Evolutionary conservation across 108 stramenopile genomes (phyloP).

Genomic region (Stephanodiscus minutulus): DNA sequence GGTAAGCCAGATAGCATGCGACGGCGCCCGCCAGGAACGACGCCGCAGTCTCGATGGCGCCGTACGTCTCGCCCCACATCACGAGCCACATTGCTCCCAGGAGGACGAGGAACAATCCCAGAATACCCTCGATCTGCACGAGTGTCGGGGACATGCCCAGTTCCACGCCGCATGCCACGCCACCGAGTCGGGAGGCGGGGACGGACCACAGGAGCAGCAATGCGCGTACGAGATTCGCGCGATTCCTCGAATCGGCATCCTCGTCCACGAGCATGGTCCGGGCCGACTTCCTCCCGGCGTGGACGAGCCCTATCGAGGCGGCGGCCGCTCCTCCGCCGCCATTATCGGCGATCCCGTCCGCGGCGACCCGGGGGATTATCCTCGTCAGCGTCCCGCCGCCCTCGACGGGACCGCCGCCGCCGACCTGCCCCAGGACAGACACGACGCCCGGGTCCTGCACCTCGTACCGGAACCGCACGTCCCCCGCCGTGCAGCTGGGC

Average conservation of each 20-base stretch:
- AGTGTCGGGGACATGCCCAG: constrained; percentile 20
- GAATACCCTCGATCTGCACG: constrained; percentile 2
- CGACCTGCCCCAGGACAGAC: constrained; percentile 30
- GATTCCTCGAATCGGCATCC: constrained; percentile 24
- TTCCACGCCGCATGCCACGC: constrained; percentile 37
- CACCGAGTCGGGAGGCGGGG: constrained; percentile 28
- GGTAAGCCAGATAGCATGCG: constrained; percentile 8
- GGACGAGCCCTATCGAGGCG: constrained; percentile 43
- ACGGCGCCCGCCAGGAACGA: constrained; percentile 9
- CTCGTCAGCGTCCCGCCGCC: not conserved
- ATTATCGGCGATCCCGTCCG: constrained; percentile 3
- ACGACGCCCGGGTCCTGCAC: constrained; percentile 35
- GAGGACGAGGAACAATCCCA: constrained; percentile 17
- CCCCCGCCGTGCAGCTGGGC: constrained; percentile 37
- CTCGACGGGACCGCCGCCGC: not conserved
- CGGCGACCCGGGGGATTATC: not conserved
- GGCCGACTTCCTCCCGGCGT: constrained; percentile 35
- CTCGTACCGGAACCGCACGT: constrained; percentile 30
- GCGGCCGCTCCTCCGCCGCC: not conserved
- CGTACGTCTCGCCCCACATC: constrained; percentile 19
- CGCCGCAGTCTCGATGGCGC: not conserved
- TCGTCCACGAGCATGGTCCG: constrained; percentile 35
- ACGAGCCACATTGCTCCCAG: constrained; percentile 22
- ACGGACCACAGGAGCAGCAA: constrained; percentile 23
- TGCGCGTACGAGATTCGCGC: constrained; percentile 20